These are phyloP conservation scores for Boeremia lycopersici DNA, from an alignment of 2,329 filamentous ascomycete species.

Conservation along the genomic window DNA sequence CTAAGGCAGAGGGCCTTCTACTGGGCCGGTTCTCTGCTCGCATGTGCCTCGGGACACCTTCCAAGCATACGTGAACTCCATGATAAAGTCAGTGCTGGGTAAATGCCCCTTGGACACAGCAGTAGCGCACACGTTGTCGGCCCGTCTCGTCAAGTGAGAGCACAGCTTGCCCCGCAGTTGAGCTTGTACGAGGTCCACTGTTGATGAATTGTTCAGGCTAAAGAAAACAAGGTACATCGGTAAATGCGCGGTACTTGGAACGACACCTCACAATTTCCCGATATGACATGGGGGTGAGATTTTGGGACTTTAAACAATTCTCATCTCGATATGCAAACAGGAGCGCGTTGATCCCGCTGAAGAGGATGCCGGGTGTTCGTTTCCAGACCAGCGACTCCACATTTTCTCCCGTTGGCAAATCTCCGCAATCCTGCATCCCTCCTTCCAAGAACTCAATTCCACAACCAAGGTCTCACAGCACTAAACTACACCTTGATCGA, in stretches of 20 bases:
- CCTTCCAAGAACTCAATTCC: constrained; percentile 1
- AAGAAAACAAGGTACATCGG: constrained; percentile 4
- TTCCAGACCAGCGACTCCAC: not conserved
- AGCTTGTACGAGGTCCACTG: constrained; percentile 10
- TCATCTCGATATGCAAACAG: not conserved
- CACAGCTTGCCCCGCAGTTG: constrained; percentile 6
- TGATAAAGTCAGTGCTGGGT: not conserved
- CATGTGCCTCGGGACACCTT: constrained; percentile 12
- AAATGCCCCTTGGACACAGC: constrained; percentile 1
- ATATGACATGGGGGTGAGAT: not conserved
- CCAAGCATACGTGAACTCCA: not conserved
- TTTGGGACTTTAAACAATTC: not conserved
- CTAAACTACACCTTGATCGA: constrained; percentile 7
- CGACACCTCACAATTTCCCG: not conserved
- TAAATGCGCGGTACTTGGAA: not conserved
- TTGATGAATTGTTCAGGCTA: constrained; percentile 10
- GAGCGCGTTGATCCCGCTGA: not conserved
- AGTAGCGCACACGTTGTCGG: constrained; percentile 5
- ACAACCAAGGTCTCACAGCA: not conserved
- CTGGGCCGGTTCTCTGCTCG: not conserved
- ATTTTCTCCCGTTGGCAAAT: constrained; percentile 3
- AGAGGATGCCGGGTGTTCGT: not conserved
- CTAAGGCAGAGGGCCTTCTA: not conserved
- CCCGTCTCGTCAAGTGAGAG: not conserved
- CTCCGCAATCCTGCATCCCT: constrained; percentile 6